These are phyloP conservation scores for Colletotrichum lupini DNA, from an alignment of 2,329 filamentous ascomycete species.

Conservation along the genomic window DNA sequence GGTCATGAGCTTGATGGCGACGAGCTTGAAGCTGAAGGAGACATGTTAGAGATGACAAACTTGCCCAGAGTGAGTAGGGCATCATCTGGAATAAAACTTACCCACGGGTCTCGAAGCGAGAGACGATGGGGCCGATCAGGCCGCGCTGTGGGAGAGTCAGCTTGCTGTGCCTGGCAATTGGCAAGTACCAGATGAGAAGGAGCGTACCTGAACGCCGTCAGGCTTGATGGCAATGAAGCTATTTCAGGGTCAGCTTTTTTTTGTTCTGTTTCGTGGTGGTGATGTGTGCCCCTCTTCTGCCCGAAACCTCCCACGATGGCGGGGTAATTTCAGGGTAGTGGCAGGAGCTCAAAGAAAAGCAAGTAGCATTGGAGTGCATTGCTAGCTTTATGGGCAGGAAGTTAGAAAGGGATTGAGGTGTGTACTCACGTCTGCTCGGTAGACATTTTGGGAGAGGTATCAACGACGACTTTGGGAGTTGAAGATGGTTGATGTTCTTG, in stretches of 20 bases:
- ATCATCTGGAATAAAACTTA: slow-evolving; percentile 53
- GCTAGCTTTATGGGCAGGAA: slow-evolving; percentile 33
- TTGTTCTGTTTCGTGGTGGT: slow-evolving; percentile 8
- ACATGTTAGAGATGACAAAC: slow-evolving; percentile 5
- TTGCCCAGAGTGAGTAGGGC: background rate
- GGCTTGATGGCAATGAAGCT: slow-evolving; percentile 99
- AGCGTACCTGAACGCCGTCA: slow-evolving; percentile 94
- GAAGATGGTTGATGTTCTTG: slow-evolving; percentile 39
- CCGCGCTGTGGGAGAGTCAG: slow-evolving; percentile 74
- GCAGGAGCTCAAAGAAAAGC: slow-evolving; percentile 22
- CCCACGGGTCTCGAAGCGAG: slow-evolving; percentile 97
- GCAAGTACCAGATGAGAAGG: slow-evolving; percentile 17
- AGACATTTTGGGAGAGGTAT: slow-evolving; percentile 68
- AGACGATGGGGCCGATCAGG: slow-evolving; percentile 97
- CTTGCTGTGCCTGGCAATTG: slow-evolving; percentile 18
- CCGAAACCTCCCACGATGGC: slow-evolving; percentile 41
- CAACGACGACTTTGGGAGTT: slow-evolving; percentile 37
- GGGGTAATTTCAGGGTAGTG: slow-evolving; percentile 42
- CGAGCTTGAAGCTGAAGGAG: slow-evolving; percentile 88
- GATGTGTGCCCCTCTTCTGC: slow-evolving; percentile 30
- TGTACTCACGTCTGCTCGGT: slow-evolving; percentile 86
- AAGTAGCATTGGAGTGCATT: background rate
- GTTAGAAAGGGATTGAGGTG: slow-evolving; percentile 31
- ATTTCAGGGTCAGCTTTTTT: slow-evolving; percentile 28
- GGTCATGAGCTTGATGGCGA: slow-evolving; percentile 93